Conservation (phyloP, 2,329 filamentous ascomycete species). For the Alternaria alternata region DNA sequence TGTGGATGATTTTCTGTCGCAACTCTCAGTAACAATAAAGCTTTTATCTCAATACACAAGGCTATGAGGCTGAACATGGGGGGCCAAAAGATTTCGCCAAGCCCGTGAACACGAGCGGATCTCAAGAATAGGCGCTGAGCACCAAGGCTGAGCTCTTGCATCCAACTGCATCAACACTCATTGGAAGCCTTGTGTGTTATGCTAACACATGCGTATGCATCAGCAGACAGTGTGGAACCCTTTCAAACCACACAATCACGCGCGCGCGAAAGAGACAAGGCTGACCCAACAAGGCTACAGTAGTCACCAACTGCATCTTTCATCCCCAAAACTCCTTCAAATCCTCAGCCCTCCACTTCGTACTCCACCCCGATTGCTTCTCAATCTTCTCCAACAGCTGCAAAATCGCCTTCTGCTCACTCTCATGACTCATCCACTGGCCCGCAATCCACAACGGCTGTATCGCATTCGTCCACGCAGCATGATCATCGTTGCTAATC, state of each 20-base stretch:
- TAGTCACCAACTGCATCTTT: background rate
- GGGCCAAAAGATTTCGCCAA: background rate
- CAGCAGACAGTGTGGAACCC: background rate
- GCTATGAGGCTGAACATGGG: background rate
- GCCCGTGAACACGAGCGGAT: background rate
- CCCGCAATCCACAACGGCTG: conserved; percentile 60
- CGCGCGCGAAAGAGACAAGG: background rate
- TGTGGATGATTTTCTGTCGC: too few relatives aligned
- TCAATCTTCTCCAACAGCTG: conserved; percentile 60
- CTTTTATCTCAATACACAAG: background rate
- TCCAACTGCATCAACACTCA: background rate
- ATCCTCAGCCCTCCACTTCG: conserved; percentile 63
- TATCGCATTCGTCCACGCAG: conserved; percentile 56
- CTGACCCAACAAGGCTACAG: background rate
- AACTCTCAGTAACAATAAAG: too few relatives aligned
- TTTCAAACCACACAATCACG: background rate
- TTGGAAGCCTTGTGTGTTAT: background rate
- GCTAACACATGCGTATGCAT: background rate
- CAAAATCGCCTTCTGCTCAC: conserved; percentile 57
- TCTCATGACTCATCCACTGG: conserved; percentile 56
- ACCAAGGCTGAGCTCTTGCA: background rate
- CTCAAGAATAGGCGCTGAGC: background rate
- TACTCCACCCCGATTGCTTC: conserved; percentile 62
- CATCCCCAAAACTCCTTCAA: conserved; percentile 61
- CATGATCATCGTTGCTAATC: conserved; percentile 55